phyloP scores from a whole-genome alignment of 805 yeast species.

The Lipomyces yamadae region DNA sequence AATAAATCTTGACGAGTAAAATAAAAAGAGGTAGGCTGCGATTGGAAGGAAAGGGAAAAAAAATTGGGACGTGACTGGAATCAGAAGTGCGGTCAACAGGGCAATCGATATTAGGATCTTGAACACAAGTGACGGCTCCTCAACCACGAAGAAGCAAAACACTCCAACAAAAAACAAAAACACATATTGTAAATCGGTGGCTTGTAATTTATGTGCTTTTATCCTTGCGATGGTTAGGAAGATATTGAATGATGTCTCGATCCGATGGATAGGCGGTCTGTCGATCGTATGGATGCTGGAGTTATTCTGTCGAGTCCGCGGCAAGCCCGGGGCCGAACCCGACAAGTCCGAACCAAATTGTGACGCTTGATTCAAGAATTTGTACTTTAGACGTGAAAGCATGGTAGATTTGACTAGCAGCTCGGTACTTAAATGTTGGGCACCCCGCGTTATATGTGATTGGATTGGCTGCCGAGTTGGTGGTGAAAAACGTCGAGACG shows the following conservation, averaged over 20 bases:
- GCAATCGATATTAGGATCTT: slow-evolving; percentile 51
- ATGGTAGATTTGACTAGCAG: neutral
- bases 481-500: too few species aligned
- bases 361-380: neutral
- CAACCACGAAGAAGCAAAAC: slow-evolving; percentile 53
- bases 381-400: neutral
- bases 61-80: slow-evolving; percentile 84
- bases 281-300: slow-evolving; percentile 2
- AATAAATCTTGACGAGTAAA: slow-evolving; percentile 71
- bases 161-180: slow-evolving; percentile 56
- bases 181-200: slow-evolving; percentile 55
- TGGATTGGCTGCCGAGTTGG: too few species aligned
- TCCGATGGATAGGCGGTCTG: slow-evolving; percentile 23
- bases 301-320: neutral
- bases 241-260: slow-evolving; percentile 36
- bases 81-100: slow-evolving; percentile 59
- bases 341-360: neutral
- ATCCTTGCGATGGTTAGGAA: slow-evolving; percentile 43
- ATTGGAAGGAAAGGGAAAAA: slow-evolving; percentile 83
- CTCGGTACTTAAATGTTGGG: too few species aligned
- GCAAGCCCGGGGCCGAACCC: neutral
- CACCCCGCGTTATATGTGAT: too few species aligned
- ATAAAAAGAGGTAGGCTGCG: slow-evolving; percentile 81
- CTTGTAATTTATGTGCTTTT: slow-evolving; percentile 43
- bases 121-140: slow-evolving; percentile 42